Conservation (phyloP, 2,329 filamentous ascomycete species). For the Alternaria sp. region DNA sequence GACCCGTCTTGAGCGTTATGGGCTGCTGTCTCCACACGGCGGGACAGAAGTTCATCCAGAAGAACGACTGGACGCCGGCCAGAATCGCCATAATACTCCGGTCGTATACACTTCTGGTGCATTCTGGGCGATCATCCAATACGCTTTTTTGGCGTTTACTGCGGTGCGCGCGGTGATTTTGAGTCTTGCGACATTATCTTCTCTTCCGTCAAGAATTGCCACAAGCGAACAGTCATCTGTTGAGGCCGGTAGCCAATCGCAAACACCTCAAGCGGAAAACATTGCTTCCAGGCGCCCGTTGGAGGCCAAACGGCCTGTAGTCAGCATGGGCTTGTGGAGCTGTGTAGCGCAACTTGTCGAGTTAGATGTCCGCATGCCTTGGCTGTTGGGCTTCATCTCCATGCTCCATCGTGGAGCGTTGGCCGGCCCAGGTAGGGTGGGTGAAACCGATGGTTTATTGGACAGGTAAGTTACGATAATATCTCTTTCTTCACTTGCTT, state of each 20-base stretch:
- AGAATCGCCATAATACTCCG: slow-evolving; percentile 24
- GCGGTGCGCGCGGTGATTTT: slow-evolving; percentile 71
- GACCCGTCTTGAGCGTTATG: slow-evolving; percentile 65
- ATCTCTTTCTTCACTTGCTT: slow-evolving; percentile 35
- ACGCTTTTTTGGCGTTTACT: slow-evolving; percentile 60
- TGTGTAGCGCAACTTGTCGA: slow-evolving; percentile 76
- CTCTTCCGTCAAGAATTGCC: slow-evolving; percentile 65
- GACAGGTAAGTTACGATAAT: slow-evolving; percentile 79
- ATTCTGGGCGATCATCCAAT: slow-evolving; percentile 67
- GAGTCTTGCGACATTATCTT: slow-evolving; percentile 72
- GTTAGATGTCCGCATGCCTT: slow-evolving; percentile 85
- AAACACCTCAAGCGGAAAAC: slow-evolving; percentile 37
- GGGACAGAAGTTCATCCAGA: slow-evolving; percentile 33
- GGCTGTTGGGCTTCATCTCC: slow-evolving; percentile 79
- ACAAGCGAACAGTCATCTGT: slow-evolving; percentile 41
- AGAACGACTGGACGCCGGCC: slow-evolving; percentile 25
- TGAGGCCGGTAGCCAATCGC: slow-evolving; percentile 44
- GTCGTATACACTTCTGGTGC: slow-evolving; percentile 42
- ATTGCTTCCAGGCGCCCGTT: slow-evolving; percentile 44
- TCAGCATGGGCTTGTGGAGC: slow-evolving; percentile 80
- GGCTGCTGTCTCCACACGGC: slow-evolving; percentile 57
- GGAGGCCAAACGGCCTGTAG: slow-evolving; percentile 66
- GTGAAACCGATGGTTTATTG: slow-evolving; percentile 76
- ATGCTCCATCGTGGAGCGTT: slow-evolving; percentile 78
- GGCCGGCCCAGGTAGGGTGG: slow-evolving; percentile 77